Evolutionary conservation across 305 asterid genomes (phyloP), one percentile per base, ranked within the genome.

Genomic region (Ilex paraguariensis): DNA sequence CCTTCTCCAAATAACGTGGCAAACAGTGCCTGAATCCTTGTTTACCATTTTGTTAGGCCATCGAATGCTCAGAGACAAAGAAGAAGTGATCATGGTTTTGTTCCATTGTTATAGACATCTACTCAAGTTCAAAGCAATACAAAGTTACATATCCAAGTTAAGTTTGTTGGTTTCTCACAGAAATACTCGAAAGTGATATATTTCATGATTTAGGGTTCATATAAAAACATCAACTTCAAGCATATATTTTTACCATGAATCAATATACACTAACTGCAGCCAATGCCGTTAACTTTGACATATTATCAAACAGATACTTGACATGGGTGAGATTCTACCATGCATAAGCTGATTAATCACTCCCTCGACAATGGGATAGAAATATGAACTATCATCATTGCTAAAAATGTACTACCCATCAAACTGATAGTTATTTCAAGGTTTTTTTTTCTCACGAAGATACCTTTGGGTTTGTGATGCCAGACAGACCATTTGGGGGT

Each of bases 401-500:
- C 53, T 11, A n/a, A 49, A n/a, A 49, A 49, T 5, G 5, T 49
- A 11, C 11, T 11, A 49, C 16, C 11, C 11, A 11, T 49, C 5
- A 3, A 49, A 49, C 13, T n/a, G 11, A 49, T 49, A 12, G 3
- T 7, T 4, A 49, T n/a, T 49, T 49, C 53, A 49, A 49, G 9
- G 0, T 36, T 36, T 49, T 7, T 48, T 3, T 11, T 49, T 21
- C 11, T 49, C 5, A 49, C 11, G 53, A 39, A 8, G 46, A 30
- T 67, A 91, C 98, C 91, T 82, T 86, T 17, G 75, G 71, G 75
- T 82, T 84, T 77, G 72, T 72, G 76, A 79, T 58, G 60, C 63
- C 32, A 61, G 83, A 55, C 50, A 67, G 64, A n/a, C 55, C 61
- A 57, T 75, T 63, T 14, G 83, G 33, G 13, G 66, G 75, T 52